phyloP scores from a whole-genome alignment of 2,329 filamentous ascomycete genomes.

The Diaporthe longicolla region DNA sequence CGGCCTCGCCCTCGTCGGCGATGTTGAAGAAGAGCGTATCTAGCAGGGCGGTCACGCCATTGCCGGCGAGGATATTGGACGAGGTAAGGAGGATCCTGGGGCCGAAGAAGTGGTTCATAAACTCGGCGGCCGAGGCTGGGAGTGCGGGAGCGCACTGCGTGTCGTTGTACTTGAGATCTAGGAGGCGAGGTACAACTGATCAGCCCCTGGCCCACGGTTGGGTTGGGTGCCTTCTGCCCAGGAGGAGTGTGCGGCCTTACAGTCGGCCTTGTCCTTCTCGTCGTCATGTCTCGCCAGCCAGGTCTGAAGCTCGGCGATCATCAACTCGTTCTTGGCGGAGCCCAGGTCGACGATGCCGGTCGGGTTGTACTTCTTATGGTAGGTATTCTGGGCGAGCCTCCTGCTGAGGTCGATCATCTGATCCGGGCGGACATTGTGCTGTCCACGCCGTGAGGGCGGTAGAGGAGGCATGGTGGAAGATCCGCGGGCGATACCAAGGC shows the following conservation, averaged over 20 bases:
- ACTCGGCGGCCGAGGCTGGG: constrained; percentile 34
- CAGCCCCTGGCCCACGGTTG: constrained; percentile 3
- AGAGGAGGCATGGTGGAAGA: constrained; percentile 32
- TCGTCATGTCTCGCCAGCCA: constrained; percentile 35
- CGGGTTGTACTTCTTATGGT: constrained; percentile 36
- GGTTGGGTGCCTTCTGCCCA: background rate
- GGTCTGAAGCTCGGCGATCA: constrained; percentile 37
- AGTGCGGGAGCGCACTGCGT: constrained; percentile 36
- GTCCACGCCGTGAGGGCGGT: constrained; percentile 38
- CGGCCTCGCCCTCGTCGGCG: constrained; percentile 35
- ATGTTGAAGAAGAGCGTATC: constrained; percentile 41
- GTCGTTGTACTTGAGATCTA: constrained; percentile 41
- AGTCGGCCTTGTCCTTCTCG: constrained; percentile 29
- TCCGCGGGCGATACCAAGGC: background rate
- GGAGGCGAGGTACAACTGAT: constrained; percentile 5
- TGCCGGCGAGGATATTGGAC: constrained; percentile 35
- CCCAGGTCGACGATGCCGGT: constrained; percentile 39
- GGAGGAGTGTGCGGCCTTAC: constrained; percentile 19
- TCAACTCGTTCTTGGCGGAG: constrained; percentile 37
- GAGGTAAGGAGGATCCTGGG: constrained; percentile 29
- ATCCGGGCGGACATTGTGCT: constrained; percentile 37
- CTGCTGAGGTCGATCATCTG: constrained; percentile 41
- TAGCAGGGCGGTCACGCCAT: constrained; percentile 39
- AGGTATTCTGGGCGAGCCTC: constrained; percentile 33
- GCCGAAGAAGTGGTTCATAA: constrained; percentile 39